These are phyloP conservation scores for Mariannaea elegans DNA, from an alignment of 2,329 filamentous ascomycete species.

Conservation along the genomic window DNA sequence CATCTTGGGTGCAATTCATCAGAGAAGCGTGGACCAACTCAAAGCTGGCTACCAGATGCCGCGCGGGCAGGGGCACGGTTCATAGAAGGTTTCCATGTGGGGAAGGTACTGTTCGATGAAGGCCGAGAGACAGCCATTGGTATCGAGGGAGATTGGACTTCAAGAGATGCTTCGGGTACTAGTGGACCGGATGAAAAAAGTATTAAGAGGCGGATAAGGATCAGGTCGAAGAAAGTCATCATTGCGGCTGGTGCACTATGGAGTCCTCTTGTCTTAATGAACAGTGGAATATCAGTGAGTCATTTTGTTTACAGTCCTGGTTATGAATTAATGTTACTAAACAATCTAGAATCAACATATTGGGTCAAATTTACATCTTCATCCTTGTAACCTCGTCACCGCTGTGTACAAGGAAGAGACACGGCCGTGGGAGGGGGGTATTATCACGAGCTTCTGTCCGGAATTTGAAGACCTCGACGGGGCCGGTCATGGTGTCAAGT, in stretches of 20 bases:
- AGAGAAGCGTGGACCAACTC: constrained; percentile 81
- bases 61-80: constrained; percentile 80
- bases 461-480: constrained; percentile 85
- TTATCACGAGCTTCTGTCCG: constrained; percentile 80
- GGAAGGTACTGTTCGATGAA: constrained; percentile 74
- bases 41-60: constrained; percentile 82
- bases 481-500: constrained; percentile 81
- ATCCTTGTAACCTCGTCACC: constrained; percentile 71
- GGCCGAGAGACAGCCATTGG: constrained; percentile 69
- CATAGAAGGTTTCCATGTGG: constrained; percentile 81
- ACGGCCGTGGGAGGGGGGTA: constrained; percentile 77
- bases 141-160: constrained; percentile 78
- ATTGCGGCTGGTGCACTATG: constrained; percentile 80
- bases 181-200: constrained; percentile 58
- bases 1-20: constrained; percentile 69
- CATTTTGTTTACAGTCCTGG: constrained; percentile 1
- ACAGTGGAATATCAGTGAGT: constrained; percentile 76
- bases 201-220: constrained; percentile 67
- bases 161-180: constrained; percentile 71
- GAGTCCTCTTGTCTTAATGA: constrained; percentile 78
- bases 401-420: constrained; percentile 76
- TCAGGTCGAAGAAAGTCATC: constrained; percentile 84
- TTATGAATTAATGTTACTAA: constrained; percentile 29
- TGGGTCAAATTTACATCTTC: constrained; percentile 82
- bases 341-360: constrained; percentile 74